These are phyloP conservation scores for Gomphus bonarii DNA, from an alignment of 1,284 basidiomycete genomes.

Conservation along the genomic window DNA sequence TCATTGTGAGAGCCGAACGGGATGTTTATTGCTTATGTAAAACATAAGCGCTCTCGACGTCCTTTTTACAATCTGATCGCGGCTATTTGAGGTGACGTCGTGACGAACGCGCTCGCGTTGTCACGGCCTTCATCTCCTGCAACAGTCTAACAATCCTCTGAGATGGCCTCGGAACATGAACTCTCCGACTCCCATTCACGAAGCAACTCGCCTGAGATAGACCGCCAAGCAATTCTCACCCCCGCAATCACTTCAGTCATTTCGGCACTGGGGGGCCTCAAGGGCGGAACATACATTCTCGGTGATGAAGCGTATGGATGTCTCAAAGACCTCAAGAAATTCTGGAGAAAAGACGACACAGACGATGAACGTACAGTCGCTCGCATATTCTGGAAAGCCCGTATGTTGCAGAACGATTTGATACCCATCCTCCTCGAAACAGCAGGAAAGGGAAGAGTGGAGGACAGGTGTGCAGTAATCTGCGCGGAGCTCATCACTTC, in stretches of 20 bases:
- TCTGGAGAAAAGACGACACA: slow-evolving; percentile 90
- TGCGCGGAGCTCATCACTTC: slow-evolving; percentile 86
- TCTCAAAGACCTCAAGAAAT: slow-evolving; percentile 85
- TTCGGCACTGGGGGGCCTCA: slow-evolving; percentile 61
- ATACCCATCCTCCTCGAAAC: slow-evolving; percentile 76
- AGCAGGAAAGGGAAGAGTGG: slow-evolving; percentile 64
- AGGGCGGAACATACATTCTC: slow-evolving; percentile 64
- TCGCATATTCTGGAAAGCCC: slow-evolving; percentile 78
- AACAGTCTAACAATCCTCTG: background rate
- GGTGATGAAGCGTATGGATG: slow-evolving; percentile 82
- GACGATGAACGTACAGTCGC: slow-evolving; percentile 93
- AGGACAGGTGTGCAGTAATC: slow-evolving; percentile 77
- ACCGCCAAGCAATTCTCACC: slow-evolving; percentile 33
- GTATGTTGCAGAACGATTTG: slow-evolving; percentile 77
- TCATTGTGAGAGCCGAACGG: too few species aligned
- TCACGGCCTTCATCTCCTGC: background rate
- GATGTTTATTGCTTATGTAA: too few species aligned
- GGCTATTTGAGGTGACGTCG: background rate
- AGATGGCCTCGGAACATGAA: slow-evolving; percentile 3
- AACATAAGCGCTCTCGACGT: too few species aligned
- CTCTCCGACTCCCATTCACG: background rate
- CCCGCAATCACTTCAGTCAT: slow-evolving; percentile 63
- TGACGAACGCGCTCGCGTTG: slow-evolving; percentile 1
- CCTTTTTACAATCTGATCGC: too few species aligned
- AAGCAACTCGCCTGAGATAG: background rate